Conservation (phyloP, 2,329 filamentous ascomycete genomes). For the Fusarium nodosum region DNA sequence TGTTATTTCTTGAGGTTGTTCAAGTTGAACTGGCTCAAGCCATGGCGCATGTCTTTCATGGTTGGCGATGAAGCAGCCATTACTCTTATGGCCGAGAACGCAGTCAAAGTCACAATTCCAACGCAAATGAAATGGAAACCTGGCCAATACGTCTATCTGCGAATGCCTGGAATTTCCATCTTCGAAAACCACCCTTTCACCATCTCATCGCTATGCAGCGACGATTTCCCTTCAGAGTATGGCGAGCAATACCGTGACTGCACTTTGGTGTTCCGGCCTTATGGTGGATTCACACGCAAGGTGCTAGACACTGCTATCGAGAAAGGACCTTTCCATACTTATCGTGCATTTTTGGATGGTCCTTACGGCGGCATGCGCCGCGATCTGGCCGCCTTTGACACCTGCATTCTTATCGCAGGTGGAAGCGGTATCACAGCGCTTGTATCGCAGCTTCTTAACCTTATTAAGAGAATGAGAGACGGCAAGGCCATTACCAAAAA, state of each 20-base stretch:
- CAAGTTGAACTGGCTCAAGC: constrained; percentile 91
- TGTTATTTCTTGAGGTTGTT: constrained; percentile 82
- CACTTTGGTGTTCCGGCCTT: constrained; percentile 91
- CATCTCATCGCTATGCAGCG: constrained; percentile 90
- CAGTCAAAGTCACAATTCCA: constrained; percentile 95
- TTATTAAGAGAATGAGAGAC: constrained; percentile 97
- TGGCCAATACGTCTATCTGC: constrained; percentile 93
- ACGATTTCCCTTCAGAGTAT: constrained; percentile 93
- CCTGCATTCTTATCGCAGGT: constrained; percentile 91
- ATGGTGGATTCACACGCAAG: constrained; percentile 88
- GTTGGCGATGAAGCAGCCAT: constrained; percentile 93
- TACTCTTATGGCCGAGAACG: constrained; percentile 89
- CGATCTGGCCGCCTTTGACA: constrained; percentile 91
- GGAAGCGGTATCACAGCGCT: constrained; percentile 95
- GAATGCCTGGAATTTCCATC: constrained; percentile 91
- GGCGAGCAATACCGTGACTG: constrained; percentile 90
- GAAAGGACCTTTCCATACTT: constrained; percentile 91
- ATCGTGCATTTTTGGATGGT: constrained; percentile 91
- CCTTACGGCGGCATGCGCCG: constrained; percentile 96
- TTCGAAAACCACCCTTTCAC: constrained; percentile 97
- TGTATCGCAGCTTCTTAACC: constrained; percentile 88
- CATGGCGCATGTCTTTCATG: constrained; percentile 82
- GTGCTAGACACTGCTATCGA: constrained; percentile 86
- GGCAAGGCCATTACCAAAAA: constrained; percentile 93
- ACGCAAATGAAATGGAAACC: constrained; percentile 94